Conservation (phyloP, 2,329 filamentous ascomycete species). For the Cytospora piceicola region DNA sequence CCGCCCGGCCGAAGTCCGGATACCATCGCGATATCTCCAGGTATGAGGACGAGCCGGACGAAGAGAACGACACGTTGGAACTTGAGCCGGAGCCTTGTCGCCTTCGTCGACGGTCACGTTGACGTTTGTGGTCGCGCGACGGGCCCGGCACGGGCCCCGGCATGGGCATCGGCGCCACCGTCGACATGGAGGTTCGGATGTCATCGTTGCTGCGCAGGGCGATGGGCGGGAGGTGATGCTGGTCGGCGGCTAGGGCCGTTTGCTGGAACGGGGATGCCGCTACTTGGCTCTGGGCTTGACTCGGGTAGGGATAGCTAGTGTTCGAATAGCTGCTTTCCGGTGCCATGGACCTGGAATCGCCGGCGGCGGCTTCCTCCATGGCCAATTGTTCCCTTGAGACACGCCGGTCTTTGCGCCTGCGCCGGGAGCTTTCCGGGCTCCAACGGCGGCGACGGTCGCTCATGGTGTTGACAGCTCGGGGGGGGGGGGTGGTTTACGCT, state of each 20-base stretch:
- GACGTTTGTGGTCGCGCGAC: constrained; percentile 21
- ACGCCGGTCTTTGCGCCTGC: constrained; percentile 51
- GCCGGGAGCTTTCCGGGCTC: constrained; percentile 59
- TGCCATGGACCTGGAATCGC: constrained; percentile 22
- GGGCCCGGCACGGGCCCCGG: constrained; percentile 16
- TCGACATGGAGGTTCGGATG: constrained; percentile 1
- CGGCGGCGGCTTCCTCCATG: constrained; percentile 34
- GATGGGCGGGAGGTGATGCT: constrained; percentile 21
- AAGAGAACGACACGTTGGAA: constrained; percentile 52
- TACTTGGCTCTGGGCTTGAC: constrained; percentile 10
- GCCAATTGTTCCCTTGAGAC: constrained; percentile 47
- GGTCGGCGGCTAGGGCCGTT: constrained; percentile 9
- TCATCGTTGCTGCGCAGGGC: constrained; percentile 25
- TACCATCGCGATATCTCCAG: constrained; percentile 67
- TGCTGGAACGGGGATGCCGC: constrained; percentile 22
- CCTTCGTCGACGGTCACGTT: constrained; percentile 21
- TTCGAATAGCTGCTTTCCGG: constrained; percentile 24
- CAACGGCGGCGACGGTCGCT: constrained; percentile 58
- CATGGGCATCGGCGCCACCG: constrained; percentile 16
- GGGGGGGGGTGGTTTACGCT: neutral
- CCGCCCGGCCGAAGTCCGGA: constrained; percentile 49
- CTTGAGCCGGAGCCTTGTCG: constrained; percentile 36
- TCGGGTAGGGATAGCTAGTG: constrained; percentile 20
- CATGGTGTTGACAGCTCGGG: constrained; percentile 50
- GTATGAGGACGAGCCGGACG: constrained; percentile 52